These are phyloP conservation scores for Leptomonas pyrrhocoris DNA, from an alignment of 208 protist genomes.

Conservation along the genomic window DNA sequence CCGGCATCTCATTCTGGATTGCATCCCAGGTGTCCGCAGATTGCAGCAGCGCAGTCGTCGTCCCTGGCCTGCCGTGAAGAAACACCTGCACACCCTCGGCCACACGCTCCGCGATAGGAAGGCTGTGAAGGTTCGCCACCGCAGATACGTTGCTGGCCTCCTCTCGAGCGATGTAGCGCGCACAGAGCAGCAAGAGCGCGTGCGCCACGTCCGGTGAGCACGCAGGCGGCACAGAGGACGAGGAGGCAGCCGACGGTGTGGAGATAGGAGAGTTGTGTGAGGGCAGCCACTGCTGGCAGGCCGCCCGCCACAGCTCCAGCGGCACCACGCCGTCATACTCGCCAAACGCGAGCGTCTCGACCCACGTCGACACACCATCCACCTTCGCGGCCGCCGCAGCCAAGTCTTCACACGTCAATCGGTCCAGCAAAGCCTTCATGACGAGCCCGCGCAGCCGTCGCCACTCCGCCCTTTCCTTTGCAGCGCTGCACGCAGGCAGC, in stretches of 20 bases:
- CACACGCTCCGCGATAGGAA: conserved; percentile 23
- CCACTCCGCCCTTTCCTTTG: conserved; percentile 41
- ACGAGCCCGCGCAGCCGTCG: conserved; percentile 61
- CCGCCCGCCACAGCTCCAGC: conserved; percentile 48
- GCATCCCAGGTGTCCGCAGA: conserved; percentile 30
- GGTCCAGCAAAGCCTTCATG: conserved; percentile 34
- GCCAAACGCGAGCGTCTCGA: conserved; percentile 47
- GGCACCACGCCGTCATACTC: conserved; percentile 38
- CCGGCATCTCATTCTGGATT: conserved; percentile 1
- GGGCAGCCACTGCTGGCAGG: conserved; percentile 9
- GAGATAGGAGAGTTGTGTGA: no score
- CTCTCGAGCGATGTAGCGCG: conserved; percentile 9
- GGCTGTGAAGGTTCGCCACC: conserved; percentile 16
- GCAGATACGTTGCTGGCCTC: not conserved
- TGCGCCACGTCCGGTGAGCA: conserved; percentile 16
- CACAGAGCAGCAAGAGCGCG: conserved; percentile 32
- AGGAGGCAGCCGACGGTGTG: not conserved
- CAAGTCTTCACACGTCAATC: conserved; percentile 26
- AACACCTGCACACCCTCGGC: conserved; percentile 19
- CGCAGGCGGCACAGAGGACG: not conserved
- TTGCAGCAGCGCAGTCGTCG: conserved; percentile 9
- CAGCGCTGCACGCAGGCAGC: conserved; percentile 3
- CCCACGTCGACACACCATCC: conserved; percentile 31
- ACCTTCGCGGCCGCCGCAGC: not conserved
- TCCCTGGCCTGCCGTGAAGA: not conserved